Conservation (phyloP, 2,329 filamentous ascomycete species). For the Sarocladiaceae sp. region DNA sequence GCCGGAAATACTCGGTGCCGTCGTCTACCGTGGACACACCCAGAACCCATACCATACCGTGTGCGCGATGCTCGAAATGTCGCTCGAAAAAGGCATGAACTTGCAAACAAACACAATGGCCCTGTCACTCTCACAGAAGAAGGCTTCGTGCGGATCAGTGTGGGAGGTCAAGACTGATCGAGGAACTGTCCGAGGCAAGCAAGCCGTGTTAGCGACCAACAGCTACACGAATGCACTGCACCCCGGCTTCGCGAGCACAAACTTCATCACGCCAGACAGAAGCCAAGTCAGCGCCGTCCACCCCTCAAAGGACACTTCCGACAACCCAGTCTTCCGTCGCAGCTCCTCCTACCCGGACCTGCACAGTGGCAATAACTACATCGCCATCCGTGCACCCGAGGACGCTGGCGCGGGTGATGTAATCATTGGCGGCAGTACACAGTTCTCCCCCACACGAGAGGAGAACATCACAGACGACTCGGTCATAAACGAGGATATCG, state of each 20-base stretch:
- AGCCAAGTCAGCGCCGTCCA: constrained; percentile 44
- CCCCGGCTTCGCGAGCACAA: constrained; percentile 35
- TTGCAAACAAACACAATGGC: constrained; percentile 50
- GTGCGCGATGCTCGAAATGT: constrained; percentile 38
- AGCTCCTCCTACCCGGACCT: constrained; percentile 21
- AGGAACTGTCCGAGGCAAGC: constrained; percentile 35
- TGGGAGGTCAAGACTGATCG: constrained; percentile 39
- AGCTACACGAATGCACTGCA: constrained; percentile 45
- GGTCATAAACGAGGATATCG: constrained; percentile 43
- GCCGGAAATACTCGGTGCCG: constrained; percentile 17
- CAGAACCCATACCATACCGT: constrained; percentile 21
- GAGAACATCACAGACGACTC: constrained; percentile 46
- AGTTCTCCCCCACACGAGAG: constrained; percentile 21
- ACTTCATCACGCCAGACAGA: constrained; percentile 41
- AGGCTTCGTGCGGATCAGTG: constrained; percentile 10
- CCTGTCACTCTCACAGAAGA: constrained; percentile 13
- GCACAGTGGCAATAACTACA: constrained; percentile 33
- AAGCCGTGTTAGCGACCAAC: constrained; percentile 50
- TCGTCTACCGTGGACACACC: constrained; percentile 17
- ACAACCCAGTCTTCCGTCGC: constrained; percentile 16
- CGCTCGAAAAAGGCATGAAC: constrained; percentile 39
- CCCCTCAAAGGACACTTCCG: constrained; percentile 23
- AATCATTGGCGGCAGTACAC: constrained; percentile 19
- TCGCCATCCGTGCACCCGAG: constrained; percentile 25
- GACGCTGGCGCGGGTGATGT: constrained; percentile 24